Evolutionary conservation across 768 basidiomycete genomes (phyloP), one percentile per base, ranked within the genome.

Genomic region (Suillus discolor): DNA sequence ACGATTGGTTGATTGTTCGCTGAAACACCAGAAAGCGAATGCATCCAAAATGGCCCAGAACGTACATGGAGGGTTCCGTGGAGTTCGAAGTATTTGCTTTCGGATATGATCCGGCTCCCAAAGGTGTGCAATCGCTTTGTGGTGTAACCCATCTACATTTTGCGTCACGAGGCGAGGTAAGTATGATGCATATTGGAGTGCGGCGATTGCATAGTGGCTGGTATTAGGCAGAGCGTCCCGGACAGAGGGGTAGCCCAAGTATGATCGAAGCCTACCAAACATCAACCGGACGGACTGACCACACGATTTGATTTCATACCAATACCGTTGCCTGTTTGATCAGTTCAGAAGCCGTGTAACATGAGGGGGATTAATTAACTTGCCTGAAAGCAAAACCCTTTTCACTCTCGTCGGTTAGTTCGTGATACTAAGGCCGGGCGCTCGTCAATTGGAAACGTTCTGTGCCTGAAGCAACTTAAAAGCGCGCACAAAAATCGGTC

Each of bases 61-160:
- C 82, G 62, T 68, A 94, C 93, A 76, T 93, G 92, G 13, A 98
- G 77, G 20, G 90, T 93, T 23, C 96, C 96, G 74, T 98, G 96
- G 9, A 98, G 84, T 74, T 97, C 94, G n/a, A 28, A 97, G 80
- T 53, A 95, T 88, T 31, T 78, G 74, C 69, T 75, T 62, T 68
- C 78, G 59, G 75, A 78, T 72, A 25, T 69, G 72, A n/a, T 72
- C 73, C 62, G 74, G 78, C 67, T 73, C 77, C 78, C 76, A 79
- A 66, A 84, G 82, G 73, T 78, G 77, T 42, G 77, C 64, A 23
- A 92, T 77, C 9, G 94, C 92, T 77, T 93, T 94, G 61, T 89
- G 89, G 72, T 98, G 96, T 7, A 99, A 85, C 2, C 95, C 96
- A 72, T 99, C 97, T n/a, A 99, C 96, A 69, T 93, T 93, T 76